A percentile compares a stretch with the other conserved stretches of the same genome.
Conservation (phyloP, 768 basidiomycete species). For the Leccinum variicolor region DNA sequence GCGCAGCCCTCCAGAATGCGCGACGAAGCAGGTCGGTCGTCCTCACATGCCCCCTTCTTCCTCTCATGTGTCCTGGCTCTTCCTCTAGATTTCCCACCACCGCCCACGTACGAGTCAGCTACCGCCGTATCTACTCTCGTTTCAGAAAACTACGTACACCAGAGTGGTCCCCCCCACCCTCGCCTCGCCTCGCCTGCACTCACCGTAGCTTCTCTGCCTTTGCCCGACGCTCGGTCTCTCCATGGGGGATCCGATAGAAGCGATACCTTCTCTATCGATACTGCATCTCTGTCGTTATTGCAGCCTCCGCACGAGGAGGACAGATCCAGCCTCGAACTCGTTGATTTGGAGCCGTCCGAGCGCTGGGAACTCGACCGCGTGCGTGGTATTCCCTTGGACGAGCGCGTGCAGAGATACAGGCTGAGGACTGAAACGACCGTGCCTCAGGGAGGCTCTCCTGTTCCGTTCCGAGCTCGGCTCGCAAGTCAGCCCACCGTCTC, state of each 20-base stretch:
- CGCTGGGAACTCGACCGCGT: constrained; percentile 45
- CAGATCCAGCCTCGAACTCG: constrained; percentile 48
- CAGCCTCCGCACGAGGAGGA: constrained; percentile 40
- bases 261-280: constrained; percentile 20
- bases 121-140: constrained; percentile 42
- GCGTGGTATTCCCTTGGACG: constrained; percentile 40
- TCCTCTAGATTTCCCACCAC: constrained; percentile 60
- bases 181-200: constrained; percentile 22
- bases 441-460: constrained; percentile 9
- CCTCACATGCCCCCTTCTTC: background rate
- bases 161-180: constrained; percentile 23
- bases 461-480: constrained; percentile 29
- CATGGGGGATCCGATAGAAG: constrained; percentile 21
- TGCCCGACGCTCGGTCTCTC: constrained; percentile 8
- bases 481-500: constrained; percentile 27
- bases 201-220: constrained; percentile 26
- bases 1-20: constrained; percentile 24
- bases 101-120: constrained; percentile 66
- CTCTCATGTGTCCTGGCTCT: constrained; percentile 26
- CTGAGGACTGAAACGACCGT: constrained; percentile 31
- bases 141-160: constrained; percentile 37
- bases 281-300: constrained; percentile 15
- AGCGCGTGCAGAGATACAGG: constrained; percentile 36
- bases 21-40: constrained; percentile 32
- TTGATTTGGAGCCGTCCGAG: constrained; percentile 44